Base-by-base conservation (phyloP, 768 basidiomycete genomes). In the Baorangia bicolor region DNA sequence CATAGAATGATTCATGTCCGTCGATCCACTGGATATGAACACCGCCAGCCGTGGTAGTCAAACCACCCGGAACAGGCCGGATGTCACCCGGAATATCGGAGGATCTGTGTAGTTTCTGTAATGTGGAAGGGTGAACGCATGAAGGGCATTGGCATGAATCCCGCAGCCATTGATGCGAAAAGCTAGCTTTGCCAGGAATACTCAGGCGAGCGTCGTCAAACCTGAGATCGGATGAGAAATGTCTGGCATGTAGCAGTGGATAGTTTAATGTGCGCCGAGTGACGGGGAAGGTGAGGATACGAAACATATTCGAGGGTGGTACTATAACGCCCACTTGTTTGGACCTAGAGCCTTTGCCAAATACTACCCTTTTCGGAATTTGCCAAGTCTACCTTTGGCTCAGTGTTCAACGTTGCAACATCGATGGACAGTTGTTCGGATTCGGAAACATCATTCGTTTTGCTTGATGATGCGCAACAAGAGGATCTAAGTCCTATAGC, bases 101-200 rank as follows among this genome's bases (percentile, higher is more conserved):
- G 2, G 88, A 82, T 47, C 81, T 74, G 64, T 85, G 85, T 0
- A 93, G 75, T 64, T 91, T 91, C 70, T 98, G 95, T 3, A 72
- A 75, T 0, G 88, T 93, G 4, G 85, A 81, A 0, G 90, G 86
- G 62, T 97, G 90, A 10, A 95, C 70, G 59, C 89, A 94, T 2
- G 73, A 63, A 0, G 82, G 73, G 39, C 88, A 92, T 54, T 81
- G 83, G 62, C 94, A 97, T 0, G 89, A 81, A 64, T 98, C 94
- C 23, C 94, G 85, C 11, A 98, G 81, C 86, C 92, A 94, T 51
- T 84, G 71, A 64, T 81, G 86, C 0, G 89, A 81, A 60, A 91
- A 84, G 11, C 72, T 66, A 27, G 77, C 62, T 20, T 74, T 73
- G 12, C 85, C 49, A 7, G 64, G 61, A 42, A 70, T 49, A n/a